Conservation (phyloP, 2,329 filamentous ascomycete genomes). For the Calonectria henricotiae region DNA sequence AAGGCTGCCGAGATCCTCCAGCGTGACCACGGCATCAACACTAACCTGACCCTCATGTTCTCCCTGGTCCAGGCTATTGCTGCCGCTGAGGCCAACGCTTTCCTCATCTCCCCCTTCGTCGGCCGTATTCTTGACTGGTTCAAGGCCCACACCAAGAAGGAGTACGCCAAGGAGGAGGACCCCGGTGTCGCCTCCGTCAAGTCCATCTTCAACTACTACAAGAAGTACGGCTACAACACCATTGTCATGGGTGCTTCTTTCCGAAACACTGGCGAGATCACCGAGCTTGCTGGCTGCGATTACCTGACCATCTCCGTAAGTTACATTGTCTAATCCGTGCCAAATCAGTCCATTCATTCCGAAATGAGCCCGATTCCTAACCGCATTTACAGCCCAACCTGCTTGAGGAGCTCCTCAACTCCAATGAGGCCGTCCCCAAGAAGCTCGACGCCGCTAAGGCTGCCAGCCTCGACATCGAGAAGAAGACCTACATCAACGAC, state of each 20-base stretch:
- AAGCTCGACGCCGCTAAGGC: conserved; percentile 87
- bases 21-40: conserved; percentile 96
- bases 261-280: conserved; percentile 97
- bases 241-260: conserved; percentile 99
- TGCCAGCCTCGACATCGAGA: conserved; percentile 81
- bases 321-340: conserved; percentile 43
- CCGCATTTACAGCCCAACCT: conserved; percentile 79
- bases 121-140: conserved; percentile 99
- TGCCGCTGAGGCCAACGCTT: conserved; percentile 94
- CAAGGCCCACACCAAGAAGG: conserved; percentile 96
- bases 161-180: conserved; percentile 91
- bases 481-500: conserved; percentile 91
- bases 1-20: conserved; percentile 98
- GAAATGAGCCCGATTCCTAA: conserved; percentile 36
- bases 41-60: conserved; percentile 99
- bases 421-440: conserved; percentile 85
- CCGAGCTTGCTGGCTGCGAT: conserved; percentile 97
- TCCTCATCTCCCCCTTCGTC: conserved; percentile 99
- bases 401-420: conserved; percentile 94
- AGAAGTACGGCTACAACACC: conserved; percentile 99
- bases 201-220: conserved; percentile 99
- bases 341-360: background rate
- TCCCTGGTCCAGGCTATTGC: conserved; percentile 94
- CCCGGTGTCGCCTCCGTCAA: conserved; percentile 96
- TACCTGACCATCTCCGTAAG: conserved; percentile 97